Evolutionary conservation across 129 eudicot species (phyloP).

Genomic region (Oenanthe sinensis): DNA sequence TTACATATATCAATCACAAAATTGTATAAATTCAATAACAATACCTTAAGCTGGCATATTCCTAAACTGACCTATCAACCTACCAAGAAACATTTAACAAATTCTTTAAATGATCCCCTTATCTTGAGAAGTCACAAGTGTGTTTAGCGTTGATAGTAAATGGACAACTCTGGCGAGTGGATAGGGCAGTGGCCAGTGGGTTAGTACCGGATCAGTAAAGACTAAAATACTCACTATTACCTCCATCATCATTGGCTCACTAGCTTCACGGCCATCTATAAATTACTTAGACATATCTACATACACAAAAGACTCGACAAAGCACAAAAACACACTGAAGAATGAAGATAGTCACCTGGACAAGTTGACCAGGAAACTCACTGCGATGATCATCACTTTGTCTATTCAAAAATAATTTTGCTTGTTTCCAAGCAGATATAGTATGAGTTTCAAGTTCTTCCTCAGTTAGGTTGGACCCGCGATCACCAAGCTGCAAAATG

Average conservation of each 20-base stretch:
- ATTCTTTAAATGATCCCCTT: neutral
- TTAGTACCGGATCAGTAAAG: no score
- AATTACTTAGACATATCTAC: neutral
- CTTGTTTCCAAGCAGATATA: constrained; percentile 94
- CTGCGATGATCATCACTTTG: constrained; percentile 52
- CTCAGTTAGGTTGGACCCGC: constrained; percentile 80
- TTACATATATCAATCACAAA: neutral
- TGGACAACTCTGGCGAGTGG: neutral
- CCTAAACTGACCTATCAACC: neutral
- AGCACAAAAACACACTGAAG: neutral
- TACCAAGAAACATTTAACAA: neutral
- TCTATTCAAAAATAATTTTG: constrained; percentile 48
- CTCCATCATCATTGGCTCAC: neutral
- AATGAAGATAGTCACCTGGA: constrained; percentile 42
- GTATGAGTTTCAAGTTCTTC: constrained; percentile 96
- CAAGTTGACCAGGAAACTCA: constrained; percentile 37
- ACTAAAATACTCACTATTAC: neutral
- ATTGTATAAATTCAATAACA: neutral
- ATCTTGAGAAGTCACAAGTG: neutral
- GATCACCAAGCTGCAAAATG: constrained; percentile 68
- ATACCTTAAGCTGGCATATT: neutral
- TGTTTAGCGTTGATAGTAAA: neutral
- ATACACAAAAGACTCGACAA: neutral
- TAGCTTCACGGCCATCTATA: neutral
- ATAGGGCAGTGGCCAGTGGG: neutral